Conservation (phyloP, 2,329 filamentous ascomycete genomes). For the Aspergillus fructus region DNA sequence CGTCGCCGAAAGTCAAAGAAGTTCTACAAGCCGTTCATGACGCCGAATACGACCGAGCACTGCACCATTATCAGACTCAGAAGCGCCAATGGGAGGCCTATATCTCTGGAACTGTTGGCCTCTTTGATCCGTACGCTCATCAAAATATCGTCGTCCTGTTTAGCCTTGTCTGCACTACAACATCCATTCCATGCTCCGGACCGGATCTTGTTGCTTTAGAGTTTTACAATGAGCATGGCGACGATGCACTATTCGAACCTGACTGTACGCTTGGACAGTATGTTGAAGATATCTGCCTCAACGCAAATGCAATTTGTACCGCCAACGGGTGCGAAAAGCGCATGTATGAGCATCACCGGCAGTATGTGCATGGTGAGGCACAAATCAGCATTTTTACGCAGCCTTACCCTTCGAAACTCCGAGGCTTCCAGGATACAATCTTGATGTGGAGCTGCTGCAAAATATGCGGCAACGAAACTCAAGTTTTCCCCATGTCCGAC, state of each 20-base stretch:
- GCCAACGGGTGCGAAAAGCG: slow-evolving; percentile 82
- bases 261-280: slow-evolving; percentile 95
- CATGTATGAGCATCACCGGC: slow-evolving; percentile 90
- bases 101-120: slow-evolving; percentile 78
- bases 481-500: slow-evolving; percentile 85
- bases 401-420: slow-evolving; percentile 65
- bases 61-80: slow-evolving; percentile 91
- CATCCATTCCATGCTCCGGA: slow-evolving; percentile 88
- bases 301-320: slow-evolving; percentile 73
- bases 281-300: slow-evolving; percentile 82
- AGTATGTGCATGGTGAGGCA: slow-evolving; percentile 94
- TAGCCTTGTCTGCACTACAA: slow-evolving; percentile 89
- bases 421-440: slow-evolving; percentile 70
- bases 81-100: slow-evolving; percentile 96
- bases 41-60: slow-evolving; percentile 91
- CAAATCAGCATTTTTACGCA: slow-evolving; percentile 91
- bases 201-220: slow-evolving; percentile 86
- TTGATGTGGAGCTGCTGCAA: slow-evolving; percentile 99
- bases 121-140: slow-evolving; percentile 93
- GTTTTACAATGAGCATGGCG: slow-evolving; percentile 89
- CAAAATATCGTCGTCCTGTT: slow-evolving; percentile 95
- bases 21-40: slow-evolving; percentile 93
- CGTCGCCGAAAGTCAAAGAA: slow-evolving; percentile 84
- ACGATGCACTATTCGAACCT: slow-evolving; percentile 66
- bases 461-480: slow-evolving; percentile 84